Base-by-base conservation (phyloP, 768 basidiomycete species). In the Leccinum arenicola region DNA sequence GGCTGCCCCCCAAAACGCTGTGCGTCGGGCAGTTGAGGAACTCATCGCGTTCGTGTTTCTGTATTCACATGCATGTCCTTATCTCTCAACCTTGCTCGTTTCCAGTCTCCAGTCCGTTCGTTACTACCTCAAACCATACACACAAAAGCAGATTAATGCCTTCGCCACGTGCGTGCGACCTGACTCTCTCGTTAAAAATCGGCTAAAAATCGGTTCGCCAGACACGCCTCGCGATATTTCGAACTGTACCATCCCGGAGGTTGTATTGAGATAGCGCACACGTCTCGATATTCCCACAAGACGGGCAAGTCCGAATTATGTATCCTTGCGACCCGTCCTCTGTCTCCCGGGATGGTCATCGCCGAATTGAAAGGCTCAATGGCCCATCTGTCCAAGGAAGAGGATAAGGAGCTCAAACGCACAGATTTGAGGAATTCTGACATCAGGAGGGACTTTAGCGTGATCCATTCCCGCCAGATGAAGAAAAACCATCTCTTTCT, bases 401-500 rank as follows among this genome's bases (percentile, higher is more conserved):
- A 94, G 68, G 92, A 94, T 68, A 84, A 82, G 70, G 92, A 92
- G 62, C 84, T 94, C 64, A 92, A 93, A 72, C 84, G 90, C 33
- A 92, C 89, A 10, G 88, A 89, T 74, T 78, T 85, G 60, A 81
- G 86, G 62, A 73, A 77, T 56, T 80, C 80, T 55, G 87, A 89
- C 65, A 91, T 91, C 63, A 84, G 92, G 60, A 80, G 90, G 67
- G 92, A 94, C 72, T 94, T 94, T 70, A 93, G 90, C 72, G 92
- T 94, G 68, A 93, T 94, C 55, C 91, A 93, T 73, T 93, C 91
- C 35, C 90, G 88, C 68, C 89, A 91, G 73, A 88, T 91, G 83
- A 93, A 93, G 79, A 91, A 91, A 75, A 94, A 92, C 67, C 91
- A 93, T 76, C 79, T 94, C 68, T 93, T 94, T 77, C 78, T 94